Evolutionary conservation across 2,329 filamentous ascomycete genomes (phyloP), one percentile per base, ranked within the genome.

Genomic region (Teratosphaeria gauchensis): DNA sequence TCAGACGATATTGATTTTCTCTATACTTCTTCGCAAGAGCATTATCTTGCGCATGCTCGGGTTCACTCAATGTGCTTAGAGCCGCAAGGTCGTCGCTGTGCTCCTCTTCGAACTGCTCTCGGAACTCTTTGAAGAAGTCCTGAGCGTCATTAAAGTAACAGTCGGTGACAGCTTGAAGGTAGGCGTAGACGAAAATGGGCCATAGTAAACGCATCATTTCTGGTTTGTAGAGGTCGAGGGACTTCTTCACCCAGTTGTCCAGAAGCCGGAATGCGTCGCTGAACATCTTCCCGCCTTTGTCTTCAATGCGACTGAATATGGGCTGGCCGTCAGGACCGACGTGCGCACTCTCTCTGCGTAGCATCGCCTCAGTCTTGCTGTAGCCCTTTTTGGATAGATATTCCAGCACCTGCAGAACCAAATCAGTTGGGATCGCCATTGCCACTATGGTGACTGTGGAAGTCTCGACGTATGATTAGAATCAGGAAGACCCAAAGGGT

Each of bases 361-460:
- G 89, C 71, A 94, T 89, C 21, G 92, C 89, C 74, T 99, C 94
- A 0, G 94, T 97, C 28, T 88, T 83, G 57, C 86, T 91, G 74
- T 96, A 99, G 0, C 94, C 94, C 65, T 96, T 92, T 73, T 99
- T 99, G 2, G 91, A 84, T 0, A 99, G 80, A 73, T 99, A 99
- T 67, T 99, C 94, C 8, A 96, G 92, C 3, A 99, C 86, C 85
- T 88, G 68, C 9, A 28, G 14, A 9, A 52, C 35, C 28, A 8
- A 12, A 32, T 56, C 56, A 52, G 59, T 38, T 28, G 55, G 9
- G 31, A 32, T 56, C 11, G 48, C 42, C 56, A 59, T 59, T 32
- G 11, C 8, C 32, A 31, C 51, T 5, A 28, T 52, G 51, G 14
- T 16, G 4, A 42, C 11, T 16, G 35, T 42, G 33, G 4, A 12